Percentiles rank a stretch among this genome's conserved stretches.
Conservation (phyloP, 768 basidiomycete species). For the Scleroderma bovista region DNA sequence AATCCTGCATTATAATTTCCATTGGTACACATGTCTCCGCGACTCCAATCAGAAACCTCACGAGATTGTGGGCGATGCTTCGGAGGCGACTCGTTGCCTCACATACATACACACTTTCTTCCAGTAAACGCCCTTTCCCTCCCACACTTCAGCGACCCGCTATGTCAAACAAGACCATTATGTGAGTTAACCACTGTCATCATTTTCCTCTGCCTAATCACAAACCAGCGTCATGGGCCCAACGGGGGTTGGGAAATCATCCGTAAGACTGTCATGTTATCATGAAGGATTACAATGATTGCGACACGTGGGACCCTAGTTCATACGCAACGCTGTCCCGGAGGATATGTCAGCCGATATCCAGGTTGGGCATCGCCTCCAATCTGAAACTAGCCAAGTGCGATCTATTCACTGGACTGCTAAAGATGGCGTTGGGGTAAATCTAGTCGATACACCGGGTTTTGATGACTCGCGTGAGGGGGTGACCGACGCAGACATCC, state of each 20-base stretch:
- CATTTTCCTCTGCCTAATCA: not conserved
- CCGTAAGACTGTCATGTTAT: slow-evolving; percentile 30
- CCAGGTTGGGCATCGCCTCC: not conserved
- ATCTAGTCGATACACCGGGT: slow-evolving; percentile 31
- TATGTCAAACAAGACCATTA: not conserved
- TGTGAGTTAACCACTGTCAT: not conserved
- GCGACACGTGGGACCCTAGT: not conserved
- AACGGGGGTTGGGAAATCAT: not conserved
- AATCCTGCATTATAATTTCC: no score
- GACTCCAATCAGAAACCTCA: no score
- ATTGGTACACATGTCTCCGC: no score
- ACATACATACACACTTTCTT: no score
- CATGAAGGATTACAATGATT: slow-evolving; percentile 18
- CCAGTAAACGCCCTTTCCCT: no score
- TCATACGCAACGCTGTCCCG: not conserved
- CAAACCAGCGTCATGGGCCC: not conserved
- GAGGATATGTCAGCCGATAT: not conserved
- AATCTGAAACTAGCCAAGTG: not conserved
- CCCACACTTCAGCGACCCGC: no score
- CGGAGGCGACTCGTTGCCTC: no score
- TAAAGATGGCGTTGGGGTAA: slow-evolving; percentile 34
- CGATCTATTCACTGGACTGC: slow-evolving; percentile 28
- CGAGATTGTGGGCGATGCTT: no score
- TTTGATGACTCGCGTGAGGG: slow-evolving; percentile 18
- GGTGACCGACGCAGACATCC: slow-evolving; percentile 18